These are phyloP conservation scores for Lactuca saligna DNA, from an alignment of 129 eudicot genomes.

Conservation along the genomic window DNA sequence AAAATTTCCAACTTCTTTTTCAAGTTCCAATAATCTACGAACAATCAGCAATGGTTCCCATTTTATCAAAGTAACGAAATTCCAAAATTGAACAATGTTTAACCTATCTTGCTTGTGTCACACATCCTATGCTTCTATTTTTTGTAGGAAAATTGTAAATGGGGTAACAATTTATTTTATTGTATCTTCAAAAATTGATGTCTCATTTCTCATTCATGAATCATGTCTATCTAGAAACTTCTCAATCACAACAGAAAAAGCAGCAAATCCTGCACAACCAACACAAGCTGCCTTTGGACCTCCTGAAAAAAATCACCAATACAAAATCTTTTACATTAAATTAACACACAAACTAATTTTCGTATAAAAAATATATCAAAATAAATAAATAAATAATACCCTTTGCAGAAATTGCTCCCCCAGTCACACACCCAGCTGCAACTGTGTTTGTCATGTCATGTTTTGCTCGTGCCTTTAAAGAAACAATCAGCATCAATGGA, in stretches of 20 bases:
- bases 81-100: constrained; percentile 3
- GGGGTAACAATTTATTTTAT: constrained; percentile 28
- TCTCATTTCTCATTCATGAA: constrained; percentile 43
- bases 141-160: constrained; percentile 17
- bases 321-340: neutral
- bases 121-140: constrained; percentile 13
- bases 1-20: neutral
- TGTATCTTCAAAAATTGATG: constrained; percentile 23
- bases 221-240: constrained; percentile 76
- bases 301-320: constrained; percentile 11
- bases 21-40: constrained; percentile 5
- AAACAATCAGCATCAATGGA: neutral
- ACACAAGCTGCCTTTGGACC: constrained; percentile 91
- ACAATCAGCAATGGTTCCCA: constrained; percentile 18
- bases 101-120: constrained; percentile 15
- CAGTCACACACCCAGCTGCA: constrained; percentile 92
- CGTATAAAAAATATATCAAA: neutral
- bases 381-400: constrained; percentile 29
- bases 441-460: constrained; percentile 80
- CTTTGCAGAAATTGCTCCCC: constrained; percentile 76
- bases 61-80: neutral
- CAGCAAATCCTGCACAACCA: constrained; percentile 96
- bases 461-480: constrained; percentile 80
- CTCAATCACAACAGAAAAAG: constrained; percentile 90
- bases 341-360: neutral